Evolutionary conservation across 1,139 yeast genomes (phyloP).

Genomic region (Yamadazyma oceani): DNA sequence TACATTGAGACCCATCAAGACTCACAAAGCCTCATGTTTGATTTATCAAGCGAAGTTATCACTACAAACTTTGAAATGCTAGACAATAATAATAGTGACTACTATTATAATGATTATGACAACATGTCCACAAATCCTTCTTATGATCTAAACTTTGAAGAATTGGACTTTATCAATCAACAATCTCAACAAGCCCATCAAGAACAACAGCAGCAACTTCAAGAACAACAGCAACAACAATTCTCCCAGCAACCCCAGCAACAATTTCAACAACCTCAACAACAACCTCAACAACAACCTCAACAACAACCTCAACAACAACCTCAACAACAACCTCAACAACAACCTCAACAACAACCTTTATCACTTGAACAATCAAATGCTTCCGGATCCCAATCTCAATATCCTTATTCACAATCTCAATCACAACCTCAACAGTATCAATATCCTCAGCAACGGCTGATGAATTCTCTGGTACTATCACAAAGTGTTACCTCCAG

Average conservation of each 20-base stretch:
- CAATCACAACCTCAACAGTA: background rate
- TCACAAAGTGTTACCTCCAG: background rate
- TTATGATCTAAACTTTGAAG: conserved; percentile 11
- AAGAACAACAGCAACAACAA: background rate
- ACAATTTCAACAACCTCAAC: background rate
- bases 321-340: no score
- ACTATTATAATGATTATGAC: conserved; percentile 9
- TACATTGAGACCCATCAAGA: background rate
- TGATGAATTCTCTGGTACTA: background rate
- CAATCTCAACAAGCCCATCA: conserved; percentile 1
- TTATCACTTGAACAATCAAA: no score
- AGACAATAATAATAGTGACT: conserved; percentile 13
- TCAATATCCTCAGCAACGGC: background rate
- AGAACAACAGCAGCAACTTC: background rate
- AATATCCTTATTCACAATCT: no score
- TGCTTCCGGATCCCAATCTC: no score
- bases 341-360: background rate
- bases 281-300: background rate
- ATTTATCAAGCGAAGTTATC: conserved; percentile 15
- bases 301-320: background rate
- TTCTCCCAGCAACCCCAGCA: background rate
- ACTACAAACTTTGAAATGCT: conserved; percentile 15
- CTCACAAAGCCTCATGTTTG: conserved; percentile 11
- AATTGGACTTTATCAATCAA: conserved; percentile 5
- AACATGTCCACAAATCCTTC: conserved; percentile 2